Base-by-base conservation (phyloP, 169 alveolate genomes). In the Plasmodium gallinaceum region DNA sequence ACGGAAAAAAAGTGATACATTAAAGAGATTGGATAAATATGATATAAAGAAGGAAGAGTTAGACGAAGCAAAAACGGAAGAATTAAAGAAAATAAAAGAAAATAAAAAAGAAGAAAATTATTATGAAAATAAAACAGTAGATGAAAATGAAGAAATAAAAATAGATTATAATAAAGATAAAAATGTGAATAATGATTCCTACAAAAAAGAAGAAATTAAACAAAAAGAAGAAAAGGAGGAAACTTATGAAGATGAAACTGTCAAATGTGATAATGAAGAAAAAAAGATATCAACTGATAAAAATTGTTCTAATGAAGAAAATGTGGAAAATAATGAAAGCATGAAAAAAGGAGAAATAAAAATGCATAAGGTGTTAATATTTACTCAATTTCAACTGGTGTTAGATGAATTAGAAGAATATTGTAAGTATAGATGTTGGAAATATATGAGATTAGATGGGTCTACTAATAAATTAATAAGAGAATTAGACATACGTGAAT, bases 391-490 rank as follows among this genome's bases (percentile, higher is more conserved):
- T 76, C 98, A 97, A 74, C 90, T 96, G 69, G 97, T 96, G 18
- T 86, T 96, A 75, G 98, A 96, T 83, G 98, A 96, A 64, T 88
- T 97, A 71, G 98, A 96, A 91, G 94, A 93, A 16, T 97, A 96
- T 83, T 97, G 98, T 88, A 93, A 94, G 68, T 94, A 91, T 71
- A 92, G 98, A 52, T 97, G 98, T 2, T 97, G 98, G 98, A 95
- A 95, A 78, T 96, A 96, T 87, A 94, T 97, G 96, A 74, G 98
- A 69, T 87, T 97, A 60, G 98, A 97, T 70, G 98, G 98, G 1
- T 93, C 97, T 0, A 97, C 98, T 8, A 96, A 96, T 88, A 96
- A 95, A 92, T 72, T 96, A 64, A 95, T 96, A 20, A 88, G 98
- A 46, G 98, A 97, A 87, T 85, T 96, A 83, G 98, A 96, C 58